These are phyloP conservation scores for Bruguiera sexangula DNA, from an alignment of 345 rosid genomes.

Conservation along the genomic window DNA sequence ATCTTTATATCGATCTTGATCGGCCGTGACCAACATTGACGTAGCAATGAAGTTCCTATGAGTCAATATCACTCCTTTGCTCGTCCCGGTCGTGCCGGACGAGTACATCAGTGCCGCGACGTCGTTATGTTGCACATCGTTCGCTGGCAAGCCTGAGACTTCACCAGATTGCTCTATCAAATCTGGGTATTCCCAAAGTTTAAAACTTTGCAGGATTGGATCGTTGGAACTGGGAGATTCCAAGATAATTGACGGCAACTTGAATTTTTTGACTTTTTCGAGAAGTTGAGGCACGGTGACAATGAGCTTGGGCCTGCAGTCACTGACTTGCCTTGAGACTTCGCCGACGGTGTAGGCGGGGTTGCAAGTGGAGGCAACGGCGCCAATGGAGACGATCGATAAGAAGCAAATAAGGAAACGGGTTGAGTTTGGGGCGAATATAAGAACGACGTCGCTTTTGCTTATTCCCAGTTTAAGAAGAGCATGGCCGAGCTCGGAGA, in stretches of 20 bases:
- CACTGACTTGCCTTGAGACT: constrained; percentile 28
- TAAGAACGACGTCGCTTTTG: constrained; percentile 32
- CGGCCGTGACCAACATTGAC: constrained; percentile 35
- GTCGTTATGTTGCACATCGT: constrained; percentile 26
- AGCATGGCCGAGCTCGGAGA: constrained; percentile 12
- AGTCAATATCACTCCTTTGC: constrained; percentile 42
- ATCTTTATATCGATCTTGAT: constrained; percentile 18
- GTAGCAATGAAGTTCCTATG: constrained; percentile 27
- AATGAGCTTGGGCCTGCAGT: constrained; percentile 27
- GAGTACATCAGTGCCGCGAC: constrained; percentile 38
- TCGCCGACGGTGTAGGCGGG: constrained; percentile 27
- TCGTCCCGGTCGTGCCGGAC: constrained; percentile 41
- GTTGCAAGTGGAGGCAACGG: constrained; percentile 33
- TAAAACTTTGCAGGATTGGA: not conserved
- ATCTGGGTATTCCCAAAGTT: constrained; percentile 2
- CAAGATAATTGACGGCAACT: constrained; percentile 15
- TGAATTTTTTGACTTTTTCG: constrained; percentile 7
- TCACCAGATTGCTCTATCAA: constrained; percentile 3
- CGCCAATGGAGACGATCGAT: constrained; percentile 34
- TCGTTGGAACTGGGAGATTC: constrained; percentile 9
- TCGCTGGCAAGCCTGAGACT: not conserved
- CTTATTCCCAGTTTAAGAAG: constrained; percentile 9
- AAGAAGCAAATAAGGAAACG: constrained; percentile 37
- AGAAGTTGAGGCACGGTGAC: constrained; percentile 10
- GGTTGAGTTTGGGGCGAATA: constrained; percentile 28